Base-by-base conservation (phyloP, 495 filamentous ascomycete genomes). In the Lepraria neglecta region DNA sequence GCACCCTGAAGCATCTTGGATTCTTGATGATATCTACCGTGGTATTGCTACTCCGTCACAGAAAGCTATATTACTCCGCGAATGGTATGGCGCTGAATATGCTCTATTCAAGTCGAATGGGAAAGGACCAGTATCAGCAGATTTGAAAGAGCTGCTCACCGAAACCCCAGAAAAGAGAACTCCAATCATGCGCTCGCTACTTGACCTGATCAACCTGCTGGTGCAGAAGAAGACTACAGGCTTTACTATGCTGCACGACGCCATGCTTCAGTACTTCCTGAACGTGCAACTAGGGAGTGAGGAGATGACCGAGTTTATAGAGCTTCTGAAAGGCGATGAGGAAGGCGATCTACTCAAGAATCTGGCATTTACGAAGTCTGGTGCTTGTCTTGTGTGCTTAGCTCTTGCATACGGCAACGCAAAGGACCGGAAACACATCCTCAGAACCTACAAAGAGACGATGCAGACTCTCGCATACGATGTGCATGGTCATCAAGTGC, bases 31-130 rank as follows among this genome's bases (percentile, higher is more conserved):
- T 75, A 85, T 95, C 62, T 99, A 96, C 75, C 84, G 94, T 33
- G 83, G 84, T 42, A 84, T 89, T 63, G 92, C 92, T 17, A 94
- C 88, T 6, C 81, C 82, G 65, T 80, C 87, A 63, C 95, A 99
- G 70, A 90, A 91, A 71, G 83, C 86, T 24, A 82, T 81, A 55
- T 78, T 99, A 56, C 79, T 99, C 21, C 80, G 91, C 30, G 95
- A 99, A 74, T 99, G 95, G 90, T 99, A 97, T 71, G 94, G 95
- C 0, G 80, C 91, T 0, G 95, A 99, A 67, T 97, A 95, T 70
- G 81, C 89, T 15, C 79, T 97, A 24, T 92, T 96, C 74, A 82
- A 82, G 61, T 71, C 76, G n/a, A 75, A 79, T 24, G 78, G 76
- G 35, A 67, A 72, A 17, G 74, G 74, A 33, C 66, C 72, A 9